Evolutionary conservation across 1,284 basidiomycete genomes (phyloP), one percentile per base, ranked within the genome.

Genomic region (Tylopilus orsonianus): DNA sequence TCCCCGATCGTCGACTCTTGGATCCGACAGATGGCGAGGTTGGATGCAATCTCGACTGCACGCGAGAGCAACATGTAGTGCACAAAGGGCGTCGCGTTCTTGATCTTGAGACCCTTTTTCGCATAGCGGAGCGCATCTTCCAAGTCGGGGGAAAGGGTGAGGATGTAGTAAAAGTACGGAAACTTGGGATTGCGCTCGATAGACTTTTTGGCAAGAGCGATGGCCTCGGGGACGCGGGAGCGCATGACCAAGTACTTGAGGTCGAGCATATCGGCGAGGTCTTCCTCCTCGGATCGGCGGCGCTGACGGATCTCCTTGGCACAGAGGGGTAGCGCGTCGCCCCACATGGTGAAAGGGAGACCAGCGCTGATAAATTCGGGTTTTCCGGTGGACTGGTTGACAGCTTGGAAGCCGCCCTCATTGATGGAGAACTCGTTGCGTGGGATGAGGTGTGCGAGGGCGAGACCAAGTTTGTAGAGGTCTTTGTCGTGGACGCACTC

Each of bases 21-120:
- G 29, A 85, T 61, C 8, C 71, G 68, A 18, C 56, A 67, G 4
- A 83, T 60, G 0, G 79, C 81, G 55, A 83, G 62, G 50, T 78
- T 71, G 3, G 74, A 75, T 2, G 82, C 80, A 53, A 81, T 78
- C 53, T 79, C 78, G 1, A 80, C 74, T 1, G 81, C 77, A 19
- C 81, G 75, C 58, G 79, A 78, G 60, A 82, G 70, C 56, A 85
- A 64, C 55, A 76, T 75, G 52, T 71, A 74, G 34, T 69, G 69
- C 1, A 82, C 56, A 45, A 81, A 82, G 1, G 74, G 71, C 3
- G 78, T 72, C 6, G 49, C 44, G 27, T 68, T 59, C 42, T 70
- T 71, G 61, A 76, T 75, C 50, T 77, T 84, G 51, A 83, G 57
- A 2, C 80, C 84, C 61, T 85, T 81, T 70, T 77, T 73, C 30